Evolutionary conservation across 2,329 filamentous ascomycete genomes (phyloP).

Genomic region (Xylariaceae sp.): DNA sequence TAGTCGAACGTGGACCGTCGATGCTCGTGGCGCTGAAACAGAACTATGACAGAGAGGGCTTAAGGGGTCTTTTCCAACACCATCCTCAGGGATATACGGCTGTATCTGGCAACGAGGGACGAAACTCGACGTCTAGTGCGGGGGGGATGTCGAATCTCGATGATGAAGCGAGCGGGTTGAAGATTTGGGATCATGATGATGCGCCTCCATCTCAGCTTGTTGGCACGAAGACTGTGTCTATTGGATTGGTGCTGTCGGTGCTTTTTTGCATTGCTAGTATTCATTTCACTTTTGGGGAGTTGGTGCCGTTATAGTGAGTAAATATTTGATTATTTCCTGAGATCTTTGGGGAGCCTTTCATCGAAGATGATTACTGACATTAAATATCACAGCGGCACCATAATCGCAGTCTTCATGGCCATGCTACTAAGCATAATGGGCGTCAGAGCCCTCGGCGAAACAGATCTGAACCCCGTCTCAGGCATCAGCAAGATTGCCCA

Average conservation of each 20-base stretch:
- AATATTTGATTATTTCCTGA: not conserved
- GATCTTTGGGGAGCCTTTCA: not conserved
- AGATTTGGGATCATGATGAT: slow-evolving; percentile 57
- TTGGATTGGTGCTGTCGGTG: slow-evolving; percentile 73
- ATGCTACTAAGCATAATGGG: slow-evolving; percentile 72
- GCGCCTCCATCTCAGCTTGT: slow-evolving; percentile 81
- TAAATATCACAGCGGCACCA: slow-evolving; percentile 43
- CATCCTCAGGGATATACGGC: slow-evolving; percentile 23
- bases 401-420: slow-evolving; percentile 77
- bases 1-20: slow-evolving; percentile 42
- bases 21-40: slow-evolving; percentile 20
- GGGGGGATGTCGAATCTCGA: slow-evolving; percentile 17
- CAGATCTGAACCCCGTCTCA: slow-evolving; percentile 91
- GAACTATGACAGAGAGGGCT: slow-evolving; percentile 19
- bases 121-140: slow-evolving; percentile 8
- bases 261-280: slow-evolving; percentile 75
- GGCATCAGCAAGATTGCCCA: slow-evolving; percentile 96
- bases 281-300: slow-evolving; percentile 72
- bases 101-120: slow-evolving; percentile 23
- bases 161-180: slow-evolving; percentile 24
- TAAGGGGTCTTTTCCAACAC: slow-evolving; percentile 22
- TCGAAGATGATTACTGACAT: not conserved
- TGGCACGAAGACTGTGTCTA: slow-evolving; percentile 59
- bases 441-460: slow-evolving; percentile 66
- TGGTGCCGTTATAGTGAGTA: slow-evolving; percentile 63